Base-by-base conservation (phyloP, 2,329 filamentous ascomycete genomes). In the Tricladium varicosporioides region DNA sequence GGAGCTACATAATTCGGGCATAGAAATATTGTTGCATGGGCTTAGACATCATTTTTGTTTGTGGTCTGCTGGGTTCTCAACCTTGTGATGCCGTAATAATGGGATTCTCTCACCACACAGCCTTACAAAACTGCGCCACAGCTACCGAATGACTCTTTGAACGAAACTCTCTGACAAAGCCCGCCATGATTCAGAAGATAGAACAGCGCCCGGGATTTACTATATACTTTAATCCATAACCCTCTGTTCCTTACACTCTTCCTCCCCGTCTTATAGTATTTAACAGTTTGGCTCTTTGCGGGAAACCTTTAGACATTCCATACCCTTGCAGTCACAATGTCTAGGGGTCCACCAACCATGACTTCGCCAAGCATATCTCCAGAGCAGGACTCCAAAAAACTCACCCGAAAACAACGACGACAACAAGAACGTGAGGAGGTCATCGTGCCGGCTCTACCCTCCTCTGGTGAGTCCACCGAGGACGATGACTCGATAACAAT, bases 51-150 rank as follows among this genome's bases (percentile, higher is more conserved):
- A 4, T 40, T 40, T n/a, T n/a, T 4, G 10, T 40, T 19, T 44
- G 16, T n/a, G 19, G 11, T 19, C n/a, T n/a, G n/a, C n/a, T n/a
- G n/a, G n/a, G 22, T 27, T 45, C 36, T 51, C 27, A 48, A 13
- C 2, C 10, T 22, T 48, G 13, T 48, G 46, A 31, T 22, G 13
- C 13, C 32, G 7, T 36, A 14, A 48, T 48, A 15, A 5, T 19
- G n/a, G 19, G 10, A 33, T 2, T 32, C n/a, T n/a, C 15, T 16
- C 2, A 16, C 42, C 19, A 45, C 55, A 53, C 46, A 54, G 55
- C 55, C 55, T 18, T 51, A 53, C 16, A 19, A 32, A 13, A 45
- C 52, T 59, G 56, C 60, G 60, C 60, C 60, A 58, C 60, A 44
- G 15, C 48, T 51, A 42, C 43, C 53, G 51, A 48, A 55, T 61